phyloP scores from a whole-genome alignment of 148 eudicot genomes.

The Arbutus unedo region DNA sequence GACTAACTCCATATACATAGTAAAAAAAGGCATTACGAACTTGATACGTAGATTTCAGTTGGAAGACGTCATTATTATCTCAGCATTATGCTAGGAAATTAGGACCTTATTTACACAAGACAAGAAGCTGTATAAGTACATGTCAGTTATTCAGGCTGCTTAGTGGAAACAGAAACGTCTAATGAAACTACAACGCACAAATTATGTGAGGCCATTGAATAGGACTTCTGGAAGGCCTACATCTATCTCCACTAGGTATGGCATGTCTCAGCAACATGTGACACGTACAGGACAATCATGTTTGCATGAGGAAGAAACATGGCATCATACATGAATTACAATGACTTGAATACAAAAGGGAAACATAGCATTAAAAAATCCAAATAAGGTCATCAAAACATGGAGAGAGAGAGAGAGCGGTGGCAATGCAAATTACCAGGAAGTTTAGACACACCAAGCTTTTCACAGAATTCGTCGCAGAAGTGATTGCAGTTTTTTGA shows the following conservation, averaged over 20 bases:
- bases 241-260: not conserved
- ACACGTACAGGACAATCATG: not conserved
- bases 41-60: not conserved
- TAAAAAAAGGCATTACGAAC: not conserved
- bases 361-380: not conserved
- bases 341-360: not conserved
- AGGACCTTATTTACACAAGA: not conserved
- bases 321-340: not conserved
- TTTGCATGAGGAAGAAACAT: not conserved
- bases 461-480: conserved; percentile 87
- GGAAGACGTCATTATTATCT: not conserved
- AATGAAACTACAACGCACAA: not conserved
- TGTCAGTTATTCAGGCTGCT: not conserved
- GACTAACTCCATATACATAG: not conserved
- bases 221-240: not conserved
- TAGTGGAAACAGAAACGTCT: not conserved
- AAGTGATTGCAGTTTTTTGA: conserved; percentile 96
- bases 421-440: conserved; percentile 53
- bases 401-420: not conserved
- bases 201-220: not conserved
- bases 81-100: not conserved
- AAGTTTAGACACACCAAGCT: conserved; percentile 81
- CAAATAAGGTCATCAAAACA: not conserved
- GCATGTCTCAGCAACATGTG: not conserved
- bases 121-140: too few species aligned